Base-by-base conservation (phyloP, 2,329 filamentous ascomycete species). In the Cladobotryum protrusum region DNA sequence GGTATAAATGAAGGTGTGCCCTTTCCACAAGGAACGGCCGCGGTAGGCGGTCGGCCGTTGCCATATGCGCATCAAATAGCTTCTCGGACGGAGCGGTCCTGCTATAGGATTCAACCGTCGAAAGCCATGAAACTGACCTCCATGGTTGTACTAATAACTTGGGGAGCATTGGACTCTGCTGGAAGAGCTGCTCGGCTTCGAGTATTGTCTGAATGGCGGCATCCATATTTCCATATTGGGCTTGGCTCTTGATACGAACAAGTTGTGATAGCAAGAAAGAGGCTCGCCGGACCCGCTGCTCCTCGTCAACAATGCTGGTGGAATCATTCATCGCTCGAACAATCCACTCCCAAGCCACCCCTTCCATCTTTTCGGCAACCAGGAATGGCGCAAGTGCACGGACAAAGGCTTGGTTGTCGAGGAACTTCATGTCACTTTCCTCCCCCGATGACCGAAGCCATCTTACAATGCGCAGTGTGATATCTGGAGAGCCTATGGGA, bases 1-100 rank as follows among this genome's bases (percentile, higher is more conserved):
- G 79, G 50, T 77, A 69, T 2, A 83, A 67, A 24, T 75, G 69
- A 3, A 83, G 66, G 55, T 82, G 79, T 0, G 79, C 78, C 32
- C 69, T 67, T 45, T 79, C 73, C 7, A 80, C 60, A 7, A 60
- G 59, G 35, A 74, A 61, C 1, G 67, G 62, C 19, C 58, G 58
- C 5, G 63, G 56, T 14, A 75, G 63, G 14, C 66, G 67, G 44
- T 70, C 63, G 18, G 73, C 74, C 4, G 78, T 68, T 37, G 70
- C 67, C 35, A 76, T 67, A 52, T 82, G 81, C 0, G 69, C 63
- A 50, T 82, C 76, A 48, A 80, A 83, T 1, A 78, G 64, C 5
- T 64, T 56, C 17, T 71, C 70, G 0, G 75, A 73, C 0, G 78
- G 74, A 8, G 66, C 67, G 0, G 68, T 64, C 35, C 71, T 66